These are phyloP conservation scores for Lecanicillium sp. DNA, from an alignment of 2,329 filamentous ascomycete species.

Conservation along the genomic window DNA sequence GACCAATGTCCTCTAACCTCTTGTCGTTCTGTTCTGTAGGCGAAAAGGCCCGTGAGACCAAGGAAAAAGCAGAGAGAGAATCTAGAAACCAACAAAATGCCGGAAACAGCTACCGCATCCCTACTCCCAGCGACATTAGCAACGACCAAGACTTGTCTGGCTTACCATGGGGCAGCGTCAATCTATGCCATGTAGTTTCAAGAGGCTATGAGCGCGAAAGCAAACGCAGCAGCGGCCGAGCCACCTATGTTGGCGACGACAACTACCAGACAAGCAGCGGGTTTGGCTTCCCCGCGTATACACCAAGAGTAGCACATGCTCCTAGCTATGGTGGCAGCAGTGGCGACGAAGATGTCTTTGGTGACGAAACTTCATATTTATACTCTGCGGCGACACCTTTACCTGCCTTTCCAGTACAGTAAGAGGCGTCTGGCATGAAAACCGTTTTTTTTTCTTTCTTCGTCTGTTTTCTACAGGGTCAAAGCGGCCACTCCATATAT, in stretches of 20 bases:
- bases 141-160: slow-evolving; percentile 48
- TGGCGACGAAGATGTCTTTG: slow-evolving; percentile 24
- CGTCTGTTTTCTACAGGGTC: too few species aligned
- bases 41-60: slow-evolving; percentile 60
- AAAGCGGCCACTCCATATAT: too few species aligned
- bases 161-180: slow-evolving; percentile 64
- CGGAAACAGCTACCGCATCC: slow-evolving; percentile 54
- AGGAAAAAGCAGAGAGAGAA: slow-evolving; percentile 56
- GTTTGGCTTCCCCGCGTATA: slow-evolving; percentile 12
- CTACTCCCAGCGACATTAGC: slow-evolving; percentile 47
- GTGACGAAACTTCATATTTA: slow-evolving; percentile 20
- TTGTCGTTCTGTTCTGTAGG: too few species aligned
- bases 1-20: too few species aligned
- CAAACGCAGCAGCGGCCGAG: slow-evolving; percentile 31
- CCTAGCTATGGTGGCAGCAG: slow-evolving; percentile 24
- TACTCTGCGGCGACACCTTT: slow-evolving; percentile 15
- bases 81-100: slow-evolving; percentile 55
- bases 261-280: slow-evolving; percentile 16
- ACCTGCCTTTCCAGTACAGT: slow-evolving; percentile 4
- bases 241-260: slow-evolving; percentile 25
- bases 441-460: too few species aligned
- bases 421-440: not conserved
- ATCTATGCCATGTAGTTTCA: slow-evolving; percentile 45
- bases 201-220: slow-evolving; percentile 42
- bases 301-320: slow-evolving; percentile 17